Conservation (phyloP, 805 yeast genomes). For the Candida michaelii region DNA sequence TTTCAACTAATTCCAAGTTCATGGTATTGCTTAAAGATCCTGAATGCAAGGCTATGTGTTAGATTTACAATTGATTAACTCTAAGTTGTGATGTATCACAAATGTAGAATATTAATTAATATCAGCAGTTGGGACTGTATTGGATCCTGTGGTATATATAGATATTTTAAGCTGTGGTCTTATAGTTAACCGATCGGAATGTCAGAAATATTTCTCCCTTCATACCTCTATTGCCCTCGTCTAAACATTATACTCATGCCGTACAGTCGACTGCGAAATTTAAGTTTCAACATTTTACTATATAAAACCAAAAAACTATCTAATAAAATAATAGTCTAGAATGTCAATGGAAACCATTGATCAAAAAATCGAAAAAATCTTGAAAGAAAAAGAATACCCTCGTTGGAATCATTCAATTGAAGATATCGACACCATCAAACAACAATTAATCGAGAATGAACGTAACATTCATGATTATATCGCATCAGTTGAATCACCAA, state of each 20-base stretch:
- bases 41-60: slow-evolving; percentile 3
- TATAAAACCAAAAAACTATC: neutral
- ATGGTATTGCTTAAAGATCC: slow-evolving; percentile 11
- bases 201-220: no score
- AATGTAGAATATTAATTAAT: neutral
- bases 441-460: slow-evolving; percentile 43
- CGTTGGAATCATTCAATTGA: slow-evolving; percentile 62
- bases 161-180: no score
- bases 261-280: neutral
- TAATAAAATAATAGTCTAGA: no score
- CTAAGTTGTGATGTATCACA: neutral
- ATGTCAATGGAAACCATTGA: slow-evolving; percentile 1
- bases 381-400: slow-evolving; percentile 27
- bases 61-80: slow-evolving; percentile 5
- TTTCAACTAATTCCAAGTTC: slow-evolving; percentile 9
- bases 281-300: neutral
- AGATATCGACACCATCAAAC: slow-evolving; percentile 43
- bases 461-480: slow-evolving; percentile 51
- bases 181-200: no score
- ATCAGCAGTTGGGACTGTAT: neutral
- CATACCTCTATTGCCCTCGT: neutral
- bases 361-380: neutral
- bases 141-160: no score
- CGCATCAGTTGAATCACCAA: slow-evolving; percentile 48
- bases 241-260: neutral